Base-by-base conservation (phyloP, 2,329 filamentous ascomycete species). In the Alternaria arborescens region DNA sequence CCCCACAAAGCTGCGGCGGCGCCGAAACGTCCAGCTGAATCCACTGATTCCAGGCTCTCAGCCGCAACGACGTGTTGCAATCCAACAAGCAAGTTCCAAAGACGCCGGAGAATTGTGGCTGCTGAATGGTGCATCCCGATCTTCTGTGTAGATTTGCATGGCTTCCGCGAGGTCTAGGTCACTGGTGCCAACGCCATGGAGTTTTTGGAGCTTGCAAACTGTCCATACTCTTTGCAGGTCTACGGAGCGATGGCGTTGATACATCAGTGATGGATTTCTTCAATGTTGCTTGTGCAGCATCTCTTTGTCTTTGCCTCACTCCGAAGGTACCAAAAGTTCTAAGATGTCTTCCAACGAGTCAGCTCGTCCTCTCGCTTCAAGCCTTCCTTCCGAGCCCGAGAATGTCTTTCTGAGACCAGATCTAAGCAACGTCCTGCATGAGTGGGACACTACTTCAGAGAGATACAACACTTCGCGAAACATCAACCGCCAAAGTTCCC, bases 11-110 rank as follows among this genome's bases (percentile, higher is more conserved):
- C 34, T n/a, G 34, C 34, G 34, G 34, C 34, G 34, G 6, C 34
- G 18, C 42, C 42, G 42, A 11, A 26, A 20, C 22, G 10, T 44
- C 22, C 42, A 58, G 38, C 55, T 52, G 47, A 46, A 38, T 20
- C 26, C 47, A 58, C 5, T 16, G 47, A 38, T 47, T 36, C 55
- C 28, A 46, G 55, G 30, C 26, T 38, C 20, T 52, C 55, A 52
- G 55, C 47, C 40, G 50, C 42, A 44, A 38, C 12, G 47, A 51
- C 38, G 36, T 40, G 20, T 22, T 32, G 32, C 30, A 6, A 51
- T 44, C 8, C 47, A 40, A 16, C n/a, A 36, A 20, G 32, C 20
- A 36, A 40, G 32, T 38, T 16, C n/a, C 28, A 14, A 8, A 51
- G 16, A n/a, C 14, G 16, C 34, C 16, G 8, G 16, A 38, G 8